A percentile compares a stretch with the other conserved stretches of the same genome.
phyloP scores from a whole-genome alignment of 2,329 filamentous ascomycete species.

The Pseudogymnoascus sp. region DNA sequence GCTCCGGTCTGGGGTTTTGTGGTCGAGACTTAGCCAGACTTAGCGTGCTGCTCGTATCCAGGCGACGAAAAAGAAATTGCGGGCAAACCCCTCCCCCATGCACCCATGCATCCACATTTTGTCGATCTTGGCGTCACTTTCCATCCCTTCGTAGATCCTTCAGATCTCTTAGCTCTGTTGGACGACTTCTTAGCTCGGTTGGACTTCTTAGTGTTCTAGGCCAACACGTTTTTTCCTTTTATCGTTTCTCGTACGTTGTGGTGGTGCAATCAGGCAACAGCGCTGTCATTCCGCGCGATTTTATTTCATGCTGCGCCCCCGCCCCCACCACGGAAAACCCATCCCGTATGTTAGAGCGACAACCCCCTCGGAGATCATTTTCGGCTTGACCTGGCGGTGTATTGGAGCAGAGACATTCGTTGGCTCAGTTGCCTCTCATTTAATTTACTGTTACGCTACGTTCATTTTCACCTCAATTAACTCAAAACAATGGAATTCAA shows the following conservation, averaged over 20 bases:
- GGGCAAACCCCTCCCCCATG: background rate
- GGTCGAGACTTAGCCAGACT: background rate
- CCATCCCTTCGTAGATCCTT: background rate
- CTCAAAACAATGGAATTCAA: slow-evolving; percentile 52
- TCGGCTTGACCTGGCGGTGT: background rate
- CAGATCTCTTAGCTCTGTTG: background rate
- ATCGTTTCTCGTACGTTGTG: background rate
- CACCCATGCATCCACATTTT: background rate
- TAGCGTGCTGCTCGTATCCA: background rate
- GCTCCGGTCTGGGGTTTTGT: background rate
- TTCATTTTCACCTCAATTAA: slow-evolving; percentile 52
- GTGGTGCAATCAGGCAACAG: background rate
- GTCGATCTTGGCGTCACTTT: background rate
- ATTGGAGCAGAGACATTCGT: background rate
- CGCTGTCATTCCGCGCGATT: background rate
- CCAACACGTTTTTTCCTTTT: background rate
- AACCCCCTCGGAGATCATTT: background rate
- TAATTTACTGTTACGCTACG: background rate
- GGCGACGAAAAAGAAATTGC: background rate
- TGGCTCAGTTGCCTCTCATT: background rate
- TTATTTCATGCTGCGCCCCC: background rate
- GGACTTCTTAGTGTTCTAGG: background rate
- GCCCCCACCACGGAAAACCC: background rate
- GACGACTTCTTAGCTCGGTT: background rate
- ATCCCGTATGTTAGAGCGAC: background rate